Conservation (phyloP, 352 stramenopile species). For the Phytopythium oedochilum region DNA sequence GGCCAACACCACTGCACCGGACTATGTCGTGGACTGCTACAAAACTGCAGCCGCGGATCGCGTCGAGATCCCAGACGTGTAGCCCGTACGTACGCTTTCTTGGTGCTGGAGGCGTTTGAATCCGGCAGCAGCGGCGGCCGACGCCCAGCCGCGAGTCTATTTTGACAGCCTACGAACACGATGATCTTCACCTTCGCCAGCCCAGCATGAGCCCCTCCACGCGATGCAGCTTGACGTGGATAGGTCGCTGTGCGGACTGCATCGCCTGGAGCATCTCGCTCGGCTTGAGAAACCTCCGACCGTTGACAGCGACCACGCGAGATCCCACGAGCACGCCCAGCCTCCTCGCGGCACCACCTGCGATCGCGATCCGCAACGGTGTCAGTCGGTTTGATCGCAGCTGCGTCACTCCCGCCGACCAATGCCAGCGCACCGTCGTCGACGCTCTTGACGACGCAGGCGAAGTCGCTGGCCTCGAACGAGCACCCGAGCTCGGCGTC, state of each 20-base stretch:
- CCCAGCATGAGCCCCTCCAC: conserved; percentile 77
- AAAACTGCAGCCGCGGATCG: conserved; percentile 8
- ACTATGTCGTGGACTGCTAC: conserved; percentile 66
- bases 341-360: conserved; percentile 42
- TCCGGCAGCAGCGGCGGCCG: neutral
- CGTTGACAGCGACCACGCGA: conserved; percentile 62
- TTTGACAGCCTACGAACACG: neutral
- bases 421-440: conserved; percentile 25
- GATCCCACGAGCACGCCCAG: conserved; percentile 67
- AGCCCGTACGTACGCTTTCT: conserved; percentile 6
- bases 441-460: conserved; percentile 57
- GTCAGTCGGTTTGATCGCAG: neutral
- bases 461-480: conserved; percentile 38
- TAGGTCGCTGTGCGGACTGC: conserved; percentile 42
- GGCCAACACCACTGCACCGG: conserved; percentile 6
- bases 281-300: conserved; percentile 36
- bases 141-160: neutral
- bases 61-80: conserved; percentile 37
- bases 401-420: neutral
- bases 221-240: conserved; percentile 64
- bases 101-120: neutral
- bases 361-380: neutral
- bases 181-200: conserved; percentile 26
- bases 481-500: conserved; percentile 57
- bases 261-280: conserved; percentile 49